A percentile compares a stretch with the other conserved stretches of the same genome.
These are phyloP conservation scores for Alliaria petiolata DNA, from an alignment of 345 rosid genomes.

Conservation along the genomic window DNA sequence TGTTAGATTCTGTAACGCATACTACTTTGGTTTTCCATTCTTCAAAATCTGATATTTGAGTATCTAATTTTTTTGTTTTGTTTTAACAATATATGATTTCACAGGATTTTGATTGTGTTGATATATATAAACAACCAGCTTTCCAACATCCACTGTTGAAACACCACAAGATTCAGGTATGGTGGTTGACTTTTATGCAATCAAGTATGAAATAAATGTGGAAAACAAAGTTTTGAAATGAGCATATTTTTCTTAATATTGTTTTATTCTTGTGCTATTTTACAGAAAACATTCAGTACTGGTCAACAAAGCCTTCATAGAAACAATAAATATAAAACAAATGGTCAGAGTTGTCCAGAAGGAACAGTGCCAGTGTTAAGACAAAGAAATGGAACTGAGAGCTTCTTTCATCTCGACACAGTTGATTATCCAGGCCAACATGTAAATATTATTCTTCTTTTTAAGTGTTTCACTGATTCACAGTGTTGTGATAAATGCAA, in stretches of 20 bases:
- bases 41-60: too few species aligned
- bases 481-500: not conserved
- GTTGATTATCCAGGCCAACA: not conserved
- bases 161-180: constrained; percentile 21
- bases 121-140: constrained; percentile 25
- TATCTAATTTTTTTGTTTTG: too few species aligned
- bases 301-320: not conserved
- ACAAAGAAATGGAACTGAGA: not conserved
- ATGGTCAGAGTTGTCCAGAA: constrained; percentile 3
- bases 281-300: not conserved
- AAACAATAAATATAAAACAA: not conserved
- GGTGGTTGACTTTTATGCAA: not conserved
- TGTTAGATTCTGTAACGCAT: not conserved
- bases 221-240: too few species aligned
- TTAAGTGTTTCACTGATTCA: too few species aligned
- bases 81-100: too few species aligned
- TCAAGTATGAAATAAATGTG: not conserved
- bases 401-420: not conserved
- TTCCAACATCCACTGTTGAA: constrained; percentile 13
- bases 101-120: constrained; percentile 15
- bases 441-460: not conserved
- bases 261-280: not conserved
- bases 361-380: constrained; percentile 16
- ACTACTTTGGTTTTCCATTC: not conserved
- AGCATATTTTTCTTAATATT: too few species aligned